Percentiles rank a stretch among this genome's conserved stretches.
phyloP scores from a whole-genome alignment of 306 rosid species.

The Vigna radiata region DNA sequence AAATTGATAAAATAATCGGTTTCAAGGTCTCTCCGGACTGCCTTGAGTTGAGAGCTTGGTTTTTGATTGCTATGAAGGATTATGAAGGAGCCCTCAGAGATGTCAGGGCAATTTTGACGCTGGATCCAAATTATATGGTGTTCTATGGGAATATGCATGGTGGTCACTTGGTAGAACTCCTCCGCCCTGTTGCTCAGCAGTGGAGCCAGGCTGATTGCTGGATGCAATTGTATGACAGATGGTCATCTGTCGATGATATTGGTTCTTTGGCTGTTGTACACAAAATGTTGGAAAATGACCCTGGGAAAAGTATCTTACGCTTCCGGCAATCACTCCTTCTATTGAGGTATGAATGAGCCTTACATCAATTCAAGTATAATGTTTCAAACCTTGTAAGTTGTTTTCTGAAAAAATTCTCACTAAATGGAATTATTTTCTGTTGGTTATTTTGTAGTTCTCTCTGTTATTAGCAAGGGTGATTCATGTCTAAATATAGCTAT shows the following conservation, averaged over 20 bases:
- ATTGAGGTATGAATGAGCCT: neutral
- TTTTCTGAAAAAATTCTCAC: slow-evolving; percentile 18
- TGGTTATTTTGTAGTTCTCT: slow-evolving; percentile 12
- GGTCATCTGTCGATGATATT: slow-evolving; percentile 92
- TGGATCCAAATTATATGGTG: slow-evolving; percentile 16
- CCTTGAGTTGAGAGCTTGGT: slow-evolving; percentile 22
- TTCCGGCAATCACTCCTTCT: slow-evolving; percentile 4
- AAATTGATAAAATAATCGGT: slow-evolving; percentile 15
- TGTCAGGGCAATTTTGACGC: slow-evolving; percentile 13
- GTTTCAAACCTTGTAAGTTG: slow-evolving; percentile 2
- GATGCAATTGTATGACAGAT: slow-evolving; percentile 80
- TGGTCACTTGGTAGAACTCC: slow-evolving; percentile 17
- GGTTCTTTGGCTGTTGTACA: slow-evolving; percentile 90
- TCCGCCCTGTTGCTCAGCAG: slow-evolving; percentile 12
- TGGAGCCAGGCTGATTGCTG: slow-evolving; percentile 79
- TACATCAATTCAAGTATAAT: neutral
- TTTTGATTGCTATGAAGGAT: slow-evolving; percentile 10
- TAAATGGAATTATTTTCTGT: slow-evolving; percentile 14
- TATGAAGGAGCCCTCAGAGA: slow-evolving; percentile 10
- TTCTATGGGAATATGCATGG: slow-evolving; percentile 19
- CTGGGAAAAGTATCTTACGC: slow-evolving; percentile 15
- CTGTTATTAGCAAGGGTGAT: neutral
- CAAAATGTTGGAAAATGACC: slow-evolving; percentile 49
- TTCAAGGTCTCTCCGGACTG: slow-evolving; percentile 17
- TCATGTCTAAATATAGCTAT: slow-evolving; percentile 21